Percentiles rank a stretch among this genome's conserved stretches.
Conservation (phyloP, 2,329 filamentous ascomycete genomes). For the Xylariaceae sp. region DNA sequence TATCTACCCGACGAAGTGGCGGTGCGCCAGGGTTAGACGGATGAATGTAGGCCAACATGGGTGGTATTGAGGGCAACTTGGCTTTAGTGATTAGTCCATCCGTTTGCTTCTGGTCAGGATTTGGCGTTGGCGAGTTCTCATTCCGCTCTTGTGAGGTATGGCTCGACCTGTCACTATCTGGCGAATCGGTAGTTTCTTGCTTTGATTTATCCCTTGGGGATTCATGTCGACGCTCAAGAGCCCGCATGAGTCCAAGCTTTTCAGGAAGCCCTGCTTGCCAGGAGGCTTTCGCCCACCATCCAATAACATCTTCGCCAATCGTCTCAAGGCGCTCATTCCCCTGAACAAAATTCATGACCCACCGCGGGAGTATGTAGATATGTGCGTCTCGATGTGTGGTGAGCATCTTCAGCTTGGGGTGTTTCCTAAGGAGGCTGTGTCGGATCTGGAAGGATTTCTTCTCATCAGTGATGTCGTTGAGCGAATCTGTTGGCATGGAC, state of each 20-base stretch:
- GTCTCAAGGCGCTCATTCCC: constrained; percentile 77
- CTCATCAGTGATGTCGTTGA: constrained; percentile 75
- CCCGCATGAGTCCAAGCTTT: constrained; percentile 65
- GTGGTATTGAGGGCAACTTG: constrained; percentile 44
- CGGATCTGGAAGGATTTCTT: constrained; percentile 67
- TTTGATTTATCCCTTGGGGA: no score
- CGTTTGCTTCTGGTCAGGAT: constrained; percentile 15
- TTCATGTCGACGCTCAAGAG: constrained; percentile 45
- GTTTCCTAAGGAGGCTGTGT: constrained; percentile 65
- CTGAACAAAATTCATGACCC: constrained; percentile 79
- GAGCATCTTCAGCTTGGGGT: constrained; percentile 71
- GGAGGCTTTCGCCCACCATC: constrained; percentile 90
- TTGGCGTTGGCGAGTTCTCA: constrained; percentile 12
- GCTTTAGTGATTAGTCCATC: constrained; percentile 18
- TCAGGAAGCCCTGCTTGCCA: constrained; percentile 79
- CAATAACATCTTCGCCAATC: constrained; percentile 83
- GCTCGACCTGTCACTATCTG: constrained; percentile 31
- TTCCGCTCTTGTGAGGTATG: constrained; percentile 15
- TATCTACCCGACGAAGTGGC: constrained; percentile 83
- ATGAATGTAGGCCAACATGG: constrained; percentile 77
- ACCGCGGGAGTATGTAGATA: constrained; percentile 88
- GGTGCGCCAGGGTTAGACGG: constrained; percentile 47
- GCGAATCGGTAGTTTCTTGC: no score
- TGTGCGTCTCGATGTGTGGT: constrained; percentile 85
- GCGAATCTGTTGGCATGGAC: constrained; percentile 78